A percentile compares a stretch with the other conserved stretches of the same genome.
These are phyloP conservation scores for Massarina eburnea DNA, from an alignment of 2,329 filamentous ascomycete species.

Conservation along the genomic window DNA sequence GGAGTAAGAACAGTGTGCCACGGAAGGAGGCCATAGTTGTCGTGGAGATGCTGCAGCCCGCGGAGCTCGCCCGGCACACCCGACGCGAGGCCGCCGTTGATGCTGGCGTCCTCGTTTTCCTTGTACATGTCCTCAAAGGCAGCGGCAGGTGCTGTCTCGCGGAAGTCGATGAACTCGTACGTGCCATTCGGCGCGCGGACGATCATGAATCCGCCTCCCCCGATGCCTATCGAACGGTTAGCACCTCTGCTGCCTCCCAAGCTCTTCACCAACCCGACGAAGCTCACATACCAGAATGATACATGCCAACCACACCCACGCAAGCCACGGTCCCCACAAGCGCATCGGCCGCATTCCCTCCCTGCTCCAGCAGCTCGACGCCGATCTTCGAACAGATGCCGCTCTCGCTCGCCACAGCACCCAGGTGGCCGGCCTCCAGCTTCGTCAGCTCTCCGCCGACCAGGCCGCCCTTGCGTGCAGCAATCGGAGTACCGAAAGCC, in stretches of 20 bases:
- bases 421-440: conserved; percentile 33
- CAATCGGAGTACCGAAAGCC: conserved; percentile 27
- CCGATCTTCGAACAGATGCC: conserved; percentile 51
- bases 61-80: conserved; percentile 74
- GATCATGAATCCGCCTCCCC: conserved; percentile 88
- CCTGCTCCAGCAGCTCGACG: conserved; percentile 47
- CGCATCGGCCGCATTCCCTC: conserved; percentile 56
- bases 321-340: conserved; percentile 52
- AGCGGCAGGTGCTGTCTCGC: conserved; percentile 82
- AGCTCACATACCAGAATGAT: conserved; percentile 41
- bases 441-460: conserved; percentile 13
- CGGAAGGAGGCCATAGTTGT: conserved; percentile 62
- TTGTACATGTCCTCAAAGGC: conserved; percentile 84
- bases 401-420: conserved; percentile 51
- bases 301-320: conserved; percentile 53
- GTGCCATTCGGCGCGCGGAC: conserved; percentile 71
- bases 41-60: conserved; percentile 77
- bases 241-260: not conserved
- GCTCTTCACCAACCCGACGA: not conserved
- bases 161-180: conserved; percentile 87
- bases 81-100: conserved; percentile 68
- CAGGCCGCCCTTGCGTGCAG: conserved; percentile 12
- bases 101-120: conserved; percentile 66
- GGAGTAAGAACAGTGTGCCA: conserved; percentile 69
- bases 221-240: conserved; percentile 63